Evolutionary conservation across 306 rosid genomes (phyloP).

Genomic region (Trifolium repens): DNA sequence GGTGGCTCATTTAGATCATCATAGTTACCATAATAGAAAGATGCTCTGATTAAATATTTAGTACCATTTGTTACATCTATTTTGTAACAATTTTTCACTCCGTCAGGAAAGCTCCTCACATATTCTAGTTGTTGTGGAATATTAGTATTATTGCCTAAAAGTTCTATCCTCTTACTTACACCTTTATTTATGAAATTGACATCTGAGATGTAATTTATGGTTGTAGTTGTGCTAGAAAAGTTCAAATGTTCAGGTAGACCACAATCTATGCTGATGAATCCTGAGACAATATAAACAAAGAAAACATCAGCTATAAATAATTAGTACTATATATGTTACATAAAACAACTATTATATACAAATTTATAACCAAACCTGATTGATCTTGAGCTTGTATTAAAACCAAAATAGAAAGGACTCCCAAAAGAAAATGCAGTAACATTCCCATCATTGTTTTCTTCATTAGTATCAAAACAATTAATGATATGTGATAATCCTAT

Average conservation of each 20-base stretch:
- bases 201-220: not conserved
- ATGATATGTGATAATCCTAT: too few species aligned
- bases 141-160: not conserved
- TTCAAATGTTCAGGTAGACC: not conserved
- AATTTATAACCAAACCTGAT: not conserved
- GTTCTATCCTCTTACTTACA: not conserved
- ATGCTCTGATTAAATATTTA: conserved; percentile 40
- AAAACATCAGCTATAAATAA: too few species aligned
- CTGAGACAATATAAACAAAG: not conserved
- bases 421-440: not conserved
- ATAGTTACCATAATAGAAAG: conserved; percentile 56
- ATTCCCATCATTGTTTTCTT: not conserved
- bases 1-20: conserved; percentile 43
- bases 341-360: too few species aligned
- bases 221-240: not conserved
- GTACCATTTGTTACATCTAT: conserved; percentile 31
- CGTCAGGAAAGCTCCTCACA: conserved; percentile 63
- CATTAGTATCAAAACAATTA: not conserved
- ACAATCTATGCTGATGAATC: not conserved
- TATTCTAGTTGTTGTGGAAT: conserved; percentile 14
- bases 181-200: not conserved
- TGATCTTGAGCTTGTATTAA: conserved; percentile 1
- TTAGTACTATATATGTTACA: not conserved
- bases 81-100: conserved; percentile 62
- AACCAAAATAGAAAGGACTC: not conserved